A percentile compares a stretch with the other conserved stretches of the same genome.
phyloP scores from a whole-genome alignment of 78 protist species.

The slime mould (Dictyostelium discoideum) region dicty_2.7 NC_007088.5:4545001-4545500 shows the following conservation, averaged over 20 bases:
- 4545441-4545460: not conserved
- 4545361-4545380: not conserved
- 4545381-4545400: not conserved
- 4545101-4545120: not conserved
- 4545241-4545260: not conserved
- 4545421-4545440: not conserved
- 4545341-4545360: constrained; percentile 17
- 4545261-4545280: not conserved
- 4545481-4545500: not conserved
- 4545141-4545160: not conserved
- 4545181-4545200: not conserved
- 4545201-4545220: not conserved
- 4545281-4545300: not conserved
- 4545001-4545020: not conserved
- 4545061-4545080: not conserved
- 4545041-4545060: not conserved
- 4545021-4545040: not conserved
- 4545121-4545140: not conserved
- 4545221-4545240: not conserved
- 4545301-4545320: constrained; percentile 34
- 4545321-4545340: not conserved
- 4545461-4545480: not conserved
- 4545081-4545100: not conserved
- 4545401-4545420: not conserved
- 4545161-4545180: not conserved